These are phyloP conservation scores for Mycena amicta DNA, from an alignment of 768 basidiomycete genomes.

Conservation along the genomic window DNA sequence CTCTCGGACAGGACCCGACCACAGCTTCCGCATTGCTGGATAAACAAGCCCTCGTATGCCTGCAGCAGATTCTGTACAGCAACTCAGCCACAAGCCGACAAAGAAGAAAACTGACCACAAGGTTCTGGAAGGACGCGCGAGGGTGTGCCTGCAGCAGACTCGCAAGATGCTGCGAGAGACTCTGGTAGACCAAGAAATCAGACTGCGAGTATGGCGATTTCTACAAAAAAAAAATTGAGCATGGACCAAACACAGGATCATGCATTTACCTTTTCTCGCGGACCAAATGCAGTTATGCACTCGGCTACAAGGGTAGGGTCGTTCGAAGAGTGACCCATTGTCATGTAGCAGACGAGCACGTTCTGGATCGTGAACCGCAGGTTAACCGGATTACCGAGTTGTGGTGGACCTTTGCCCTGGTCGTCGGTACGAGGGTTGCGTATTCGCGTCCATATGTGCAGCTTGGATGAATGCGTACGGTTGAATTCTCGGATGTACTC, in stretches of 20 bases:
- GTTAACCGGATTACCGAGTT: constrained; percentile 36
- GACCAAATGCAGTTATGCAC: constrained; percentile 69
- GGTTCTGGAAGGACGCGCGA: constrained; percentile 50
- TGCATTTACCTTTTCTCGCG: constrained; percentile 63
- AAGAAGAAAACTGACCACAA: constrained; percentile 45
- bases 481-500: constrained; percentile 66
- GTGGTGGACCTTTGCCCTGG: constrained; percentile 12
- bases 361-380: constrained; percentile 66
- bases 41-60: constrained; percentile 64
- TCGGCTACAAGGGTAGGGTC: constrained; percentile 52
- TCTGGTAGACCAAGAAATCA: constrained; percentile 63
- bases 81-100: background rate
- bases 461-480: constrained; percentile 39
- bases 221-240: constrained; percentile 34
- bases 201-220: constrained; percentile 72
- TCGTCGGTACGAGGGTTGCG: constrained; percentile 4
- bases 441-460: constrained; percentile 58
- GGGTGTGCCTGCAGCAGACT: constrained; percentile 59
- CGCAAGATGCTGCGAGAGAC: constrained; percentile 67
- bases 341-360: constrained; percentile 67
- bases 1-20: constrained; percentile 72
- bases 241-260: constrained; percentile 1
- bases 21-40: constrained; percentile 61
- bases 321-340: constrained; percentile 40
- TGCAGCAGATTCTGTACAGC: constrained; percentile 48